These are phyloP conservation scores for Exophiala bonariae DNA, from an alignment of 2,329 filamentous ascomycete genomes.

Conservation along the genomic window DNA sequence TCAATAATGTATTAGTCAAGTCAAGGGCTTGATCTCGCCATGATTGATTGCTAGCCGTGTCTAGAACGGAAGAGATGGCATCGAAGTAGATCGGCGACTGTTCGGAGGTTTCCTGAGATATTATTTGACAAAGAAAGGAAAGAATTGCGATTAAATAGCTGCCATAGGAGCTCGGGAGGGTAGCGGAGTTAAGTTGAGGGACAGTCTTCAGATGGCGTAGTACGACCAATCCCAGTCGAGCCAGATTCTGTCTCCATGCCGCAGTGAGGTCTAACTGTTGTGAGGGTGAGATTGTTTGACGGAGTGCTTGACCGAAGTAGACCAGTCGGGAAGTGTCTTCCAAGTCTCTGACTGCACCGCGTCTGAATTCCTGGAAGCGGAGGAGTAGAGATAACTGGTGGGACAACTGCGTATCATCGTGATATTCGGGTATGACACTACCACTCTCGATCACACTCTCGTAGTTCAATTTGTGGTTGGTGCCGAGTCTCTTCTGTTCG, in stretches of 20 bases:
- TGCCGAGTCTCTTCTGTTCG: slow-evolving; percentile 40
- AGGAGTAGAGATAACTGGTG: slow-evolving; percentile 65
- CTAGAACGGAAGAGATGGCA: slow-evolving; percentile 9
- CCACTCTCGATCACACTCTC: slow-evolving; percentile 32
- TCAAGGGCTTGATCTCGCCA: slow-evolving; percentile 9
- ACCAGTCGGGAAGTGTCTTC: slow-evolving; percentile 42
- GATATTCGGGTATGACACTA: slow-evolving; percentile 33
- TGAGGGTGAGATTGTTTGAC: slow-evolving; percentile 7
- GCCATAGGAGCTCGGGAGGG: slow-evolving; percentile 8
- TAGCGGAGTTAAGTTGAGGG: not conserved
- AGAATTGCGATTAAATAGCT: slow-evolving; percentile 16
- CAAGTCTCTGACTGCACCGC: slow-evolving; percentile 38
- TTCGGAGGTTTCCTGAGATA: slow-evolving; percentile 34
- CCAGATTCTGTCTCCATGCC: slow-evolving; percentile 10
- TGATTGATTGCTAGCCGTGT: slow-evolving; percentile 1
- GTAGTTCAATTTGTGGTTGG: slow-evolving; percentile 7
- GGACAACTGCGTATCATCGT: slow-evolving; percentile 40
- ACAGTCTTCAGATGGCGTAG: slow-evolving; percentile 18
- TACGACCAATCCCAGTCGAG: slow-evolving; percentile 12
- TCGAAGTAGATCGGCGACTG: slow-evolving; percentile 16
- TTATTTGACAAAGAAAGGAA: slow-evolving; percentile 40
- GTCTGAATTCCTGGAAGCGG: slow-evolving; percentile 51
- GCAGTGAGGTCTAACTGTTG: slow-evolving; percentile 7
- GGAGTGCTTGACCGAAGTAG: slow-evolving; percentile 45
- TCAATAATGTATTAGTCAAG: slow-evolving; percentile 14